Conservation (phyloP, 768 basidiomycete genomes). For the Polyporus arcularius region DNA sequence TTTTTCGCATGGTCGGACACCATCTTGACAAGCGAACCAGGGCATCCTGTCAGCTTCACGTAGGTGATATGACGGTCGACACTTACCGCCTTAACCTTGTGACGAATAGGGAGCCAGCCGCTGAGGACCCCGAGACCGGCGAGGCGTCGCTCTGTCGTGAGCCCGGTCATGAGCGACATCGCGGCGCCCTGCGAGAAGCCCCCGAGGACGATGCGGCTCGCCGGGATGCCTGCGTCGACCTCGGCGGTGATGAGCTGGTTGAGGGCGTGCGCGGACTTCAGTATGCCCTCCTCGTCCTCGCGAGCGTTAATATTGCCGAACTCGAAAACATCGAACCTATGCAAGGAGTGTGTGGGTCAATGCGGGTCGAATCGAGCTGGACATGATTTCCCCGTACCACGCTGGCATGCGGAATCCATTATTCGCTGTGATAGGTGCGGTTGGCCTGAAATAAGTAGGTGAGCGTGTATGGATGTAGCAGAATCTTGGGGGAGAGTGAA, state of each 20-base stretch:
- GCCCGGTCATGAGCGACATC: constrained; percentile 74
- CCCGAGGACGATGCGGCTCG: constrained; percentile 76
- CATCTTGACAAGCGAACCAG: constrained; percentile 46
- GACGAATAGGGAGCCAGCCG: constrained; percentile 73
- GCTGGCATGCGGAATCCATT: constrained; percentile 73
- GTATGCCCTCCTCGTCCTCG: constrained; percentile 82
- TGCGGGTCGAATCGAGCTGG: not conserved
- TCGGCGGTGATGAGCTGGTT: constrained; percentile 74
- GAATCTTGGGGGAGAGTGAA: not conserved
- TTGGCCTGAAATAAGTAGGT: constrained; percentile 40
- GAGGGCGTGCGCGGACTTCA: constrained; percentile 59
- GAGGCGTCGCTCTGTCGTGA: constrained; percentile 66
- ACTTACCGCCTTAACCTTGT: constrained; percentile 66
- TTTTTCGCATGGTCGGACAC: constrained; percentile 53
- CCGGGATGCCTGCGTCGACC: constrained; percentile 66
- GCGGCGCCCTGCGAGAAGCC: constrained; percentile 89
- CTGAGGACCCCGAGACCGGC: constrained; percentile 75
- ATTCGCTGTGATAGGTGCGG: constrained; percentile 72
- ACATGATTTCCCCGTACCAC: constrained; percentile 47
- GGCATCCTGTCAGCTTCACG: not conserved
- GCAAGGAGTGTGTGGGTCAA: not conserved
- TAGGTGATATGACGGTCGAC: constrained; percentile 3
- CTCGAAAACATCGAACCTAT: constrained; percentile 78
- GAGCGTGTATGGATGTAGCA: not conserved
- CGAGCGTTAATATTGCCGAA: constrained; percentile 26